Conservation (phyloP, 2,329 filamentous ascomycete species). For the Dryadomyces quercus-mongolicae region DNA sequence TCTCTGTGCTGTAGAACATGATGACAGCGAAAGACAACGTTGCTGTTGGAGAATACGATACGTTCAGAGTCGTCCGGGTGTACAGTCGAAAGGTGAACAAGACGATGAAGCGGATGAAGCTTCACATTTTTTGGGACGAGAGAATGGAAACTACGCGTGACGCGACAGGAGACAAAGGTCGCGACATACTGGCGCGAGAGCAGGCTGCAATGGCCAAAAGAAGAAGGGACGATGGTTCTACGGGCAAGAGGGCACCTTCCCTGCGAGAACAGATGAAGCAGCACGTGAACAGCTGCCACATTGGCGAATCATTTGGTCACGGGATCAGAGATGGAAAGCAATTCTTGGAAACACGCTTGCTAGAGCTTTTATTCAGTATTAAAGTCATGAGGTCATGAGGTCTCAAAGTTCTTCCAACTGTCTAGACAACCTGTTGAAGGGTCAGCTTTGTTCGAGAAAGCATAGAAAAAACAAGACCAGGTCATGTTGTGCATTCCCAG, state of each 20-base stretch:
- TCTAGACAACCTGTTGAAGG: not conserved
- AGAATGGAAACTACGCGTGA: not conserved
- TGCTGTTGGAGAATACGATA: not conserved
- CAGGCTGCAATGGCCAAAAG: not conserved
- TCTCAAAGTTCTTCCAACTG: not conserved
- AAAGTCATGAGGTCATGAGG: no score
- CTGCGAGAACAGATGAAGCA: not conserved
- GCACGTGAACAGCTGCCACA: not conserved
- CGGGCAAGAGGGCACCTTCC: not conserved
- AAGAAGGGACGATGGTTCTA: not conserved
- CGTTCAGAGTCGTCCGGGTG: not conserved
- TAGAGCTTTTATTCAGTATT: no score
- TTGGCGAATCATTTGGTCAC: not conserved
- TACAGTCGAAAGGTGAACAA: not conserved
- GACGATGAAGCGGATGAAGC: not conserved
- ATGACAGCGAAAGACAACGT: not conserved
- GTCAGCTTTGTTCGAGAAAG: not conserved
- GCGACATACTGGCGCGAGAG: not conserved
- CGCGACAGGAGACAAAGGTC: not conserved
- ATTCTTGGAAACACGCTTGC: no score
- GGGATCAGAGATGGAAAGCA: no score
- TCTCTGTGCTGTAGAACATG: conserved; percentile 69
- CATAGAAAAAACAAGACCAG: not conserved
- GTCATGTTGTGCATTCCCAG: not conserved
- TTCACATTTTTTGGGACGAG: not conserved